Evolutionary conservation across 176 grass and related monocot species (phyloP).

Genomic region (Raddia guianensis): DNA sequence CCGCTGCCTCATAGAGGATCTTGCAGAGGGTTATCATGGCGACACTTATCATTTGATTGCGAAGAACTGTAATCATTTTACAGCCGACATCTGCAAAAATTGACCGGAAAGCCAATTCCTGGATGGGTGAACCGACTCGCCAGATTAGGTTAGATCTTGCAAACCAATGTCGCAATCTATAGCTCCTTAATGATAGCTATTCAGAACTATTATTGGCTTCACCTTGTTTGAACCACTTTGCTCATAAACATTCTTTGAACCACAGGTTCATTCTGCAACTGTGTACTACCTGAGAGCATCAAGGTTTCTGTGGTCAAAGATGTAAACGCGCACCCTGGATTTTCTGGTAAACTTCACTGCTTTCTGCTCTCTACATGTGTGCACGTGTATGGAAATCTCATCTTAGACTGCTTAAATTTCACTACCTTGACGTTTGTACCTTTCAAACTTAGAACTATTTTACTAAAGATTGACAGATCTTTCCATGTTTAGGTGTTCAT

Average conservation of each 20-base stretch:
- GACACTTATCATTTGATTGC: constrained; percentile 80
- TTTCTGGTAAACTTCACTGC: constrained; percentile 56
- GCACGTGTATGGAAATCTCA: not conserved
- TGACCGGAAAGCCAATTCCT: constrained; percentile 64
- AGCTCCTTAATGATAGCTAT: not conserved
- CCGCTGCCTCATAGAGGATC: constrained; percentile 66
- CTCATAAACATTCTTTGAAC: not conserved
- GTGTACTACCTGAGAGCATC: constrained; percentile 79
- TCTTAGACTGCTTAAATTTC: not conserved
- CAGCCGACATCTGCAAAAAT: constrained; percentile 63
- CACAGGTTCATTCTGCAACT: constrained; percentile 87
- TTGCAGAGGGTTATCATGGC: constrained; percentile 75
- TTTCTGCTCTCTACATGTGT: not conserved
- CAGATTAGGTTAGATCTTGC: constrained; percentile 62
- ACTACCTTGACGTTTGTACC: not conserved
- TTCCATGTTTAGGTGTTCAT: not conserved
- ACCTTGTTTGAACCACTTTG: constrained; percentile 19
- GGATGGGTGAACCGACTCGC: constrained; percentile 95
- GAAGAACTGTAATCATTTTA: constrained; percentile 97
- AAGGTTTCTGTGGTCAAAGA: constrained; percentile 67
- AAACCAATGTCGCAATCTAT: not conserved
- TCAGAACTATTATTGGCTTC: constrained; percentile 22
- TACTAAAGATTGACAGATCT: not conserved
- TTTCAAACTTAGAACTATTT: not conserved
- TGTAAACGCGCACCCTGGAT: constrained; percentile 47